These are phyloP conservation scores for Raffaelea arxii DNA, from an alignment of 2,329 filamentous ascomycete genomes.

Conservation along the genomic window DNA sequence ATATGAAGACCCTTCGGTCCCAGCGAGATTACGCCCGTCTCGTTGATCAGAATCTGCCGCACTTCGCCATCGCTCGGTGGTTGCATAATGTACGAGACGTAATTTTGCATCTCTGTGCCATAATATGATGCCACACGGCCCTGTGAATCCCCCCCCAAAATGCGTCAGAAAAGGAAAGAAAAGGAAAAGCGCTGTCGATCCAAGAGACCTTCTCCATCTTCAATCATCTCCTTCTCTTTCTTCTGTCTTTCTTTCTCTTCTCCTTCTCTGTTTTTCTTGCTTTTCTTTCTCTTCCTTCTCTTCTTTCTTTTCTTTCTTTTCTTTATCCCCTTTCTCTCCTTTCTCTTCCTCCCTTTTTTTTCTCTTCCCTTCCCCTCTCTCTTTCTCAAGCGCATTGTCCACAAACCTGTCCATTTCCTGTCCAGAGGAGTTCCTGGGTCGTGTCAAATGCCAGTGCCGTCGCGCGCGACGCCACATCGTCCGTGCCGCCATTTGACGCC, in stretches of 20 bases:
- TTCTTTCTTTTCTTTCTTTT: too few species aligned
- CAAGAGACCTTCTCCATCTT: too few species aligned
- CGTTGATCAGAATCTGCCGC: constrained; percentile 82
- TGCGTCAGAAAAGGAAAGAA: neutral
- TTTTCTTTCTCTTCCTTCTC: too few species aligned
- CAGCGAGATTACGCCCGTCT: constrained; percentile 80
- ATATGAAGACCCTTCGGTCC: constrained; percentile 80
- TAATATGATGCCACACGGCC: constrained; percentile 85
- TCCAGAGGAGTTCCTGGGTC: constrained; percentile 83
- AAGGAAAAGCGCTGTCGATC: neutral
- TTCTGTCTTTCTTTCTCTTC: too few species aligned
- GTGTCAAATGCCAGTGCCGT: constrained; percentile 84
- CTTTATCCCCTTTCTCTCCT: too few species aligned
- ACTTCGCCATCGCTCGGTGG: constrained; percentile 64
- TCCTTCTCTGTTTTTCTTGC: too few species aligned
- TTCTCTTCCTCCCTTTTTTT: too few species aligned
- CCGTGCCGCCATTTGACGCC: constrained; percentile 59
- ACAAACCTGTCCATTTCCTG: constrained; percentile 33
- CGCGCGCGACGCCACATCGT: constrained; percentile 57
- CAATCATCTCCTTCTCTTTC: too few species aligned
- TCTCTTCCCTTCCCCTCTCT: too few species aligned
- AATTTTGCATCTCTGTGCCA: constrained; percentile 72
- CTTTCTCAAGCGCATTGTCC: too few species aligned
- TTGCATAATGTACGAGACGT: constrained; percentile 85
- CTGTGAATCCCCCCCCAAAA: constrained; percentile 36